Percentiles rank a stretch among this genome's conserved stretches.
Conservation (phyloP, 2,329 filamentous ascomycete genomes). For the Colletotrichum sp. region DNA sequence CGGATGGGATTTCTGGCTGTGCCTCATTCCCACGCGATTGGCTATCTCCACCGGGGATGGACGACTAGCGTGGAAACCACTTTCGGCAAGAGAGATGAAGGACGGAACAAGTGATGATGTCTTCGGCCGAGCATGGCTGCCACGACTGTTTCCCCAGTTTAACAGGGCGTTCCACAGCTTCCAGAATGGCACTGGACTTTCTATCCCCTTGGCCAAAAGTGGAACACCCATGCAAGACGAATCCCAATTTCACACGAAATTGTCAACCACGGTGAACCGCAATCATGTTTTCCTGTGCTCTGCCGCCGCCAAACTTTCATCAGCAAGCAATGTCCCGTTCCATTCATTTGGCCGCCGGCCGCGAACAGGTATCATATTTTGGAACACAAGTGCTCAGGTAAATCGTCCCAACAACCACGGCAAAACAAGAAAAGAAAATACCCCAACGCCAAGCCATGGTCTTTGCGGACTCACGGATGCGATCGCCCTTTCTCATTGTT, state of each 20-base stretch:
- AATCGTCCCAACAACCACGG: neutral
- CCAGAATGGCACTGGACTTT: neutral
- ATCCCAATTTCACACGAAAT: neutral
- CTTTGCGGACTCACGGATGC: neutral
- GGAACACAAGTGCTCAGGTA: neutral
- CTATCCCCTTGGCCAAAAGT: neutral
- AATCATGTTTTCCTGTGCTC: neutral
- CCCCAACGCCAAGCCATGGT: neutral
- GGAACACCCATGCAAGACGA: neutral
- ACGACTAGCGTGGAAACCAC: slow-evolving; percentile 4
- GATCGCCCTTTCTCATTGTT: neutral
- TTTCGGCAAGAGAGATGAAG: slow-evolving; percentile 2
- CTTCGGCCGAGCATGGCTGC: neutral
- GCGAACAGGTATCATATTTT: slow-evolving; percentile 13
- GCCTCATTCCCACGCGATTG: neutral
- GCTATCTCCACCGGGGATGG: neutral
- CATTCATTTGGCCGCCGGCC: neutral
- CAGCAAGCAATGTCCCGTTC: neutral
- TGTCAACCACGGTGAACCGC: neutral
- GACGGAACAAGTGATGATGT: neutral
- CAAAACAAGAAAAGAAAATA: neutral
- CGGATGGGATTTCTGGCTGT: neutral
- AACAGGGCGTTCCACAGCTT: neutral
- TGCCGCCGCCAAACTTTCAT: neutral
- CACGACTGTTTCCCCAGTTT: neutral